phyloP scores from a whole-genome alignment of 148 eudicot genomes.

The Chenopodium quinoa region DNA sequence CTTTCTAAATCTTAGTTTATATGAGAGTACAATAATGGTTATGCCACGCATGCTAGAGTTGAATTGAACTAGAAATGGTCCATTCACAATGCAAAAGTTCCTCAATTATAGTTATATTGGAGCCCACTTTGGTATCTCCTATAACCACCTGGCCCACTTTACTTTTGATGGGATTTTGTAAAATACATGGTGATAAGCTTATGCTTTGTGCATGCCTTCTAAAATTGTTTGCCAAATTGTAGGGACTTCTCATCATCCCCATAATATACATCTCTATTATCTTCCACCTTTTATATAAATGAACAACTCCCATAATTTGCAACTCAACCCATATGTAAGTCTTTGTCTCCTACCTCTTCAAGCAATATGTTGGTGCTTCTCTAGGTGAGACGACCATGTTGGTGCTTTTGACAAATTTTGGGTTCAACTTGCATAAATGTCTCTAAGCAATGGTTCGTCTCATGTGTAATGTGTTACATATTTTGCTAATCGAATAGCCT shows the following conservation, averaged over 20 bases:
- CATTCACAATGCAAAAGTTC: background rate
- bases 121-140: conserved; percentile 7
- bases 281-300: background rate
- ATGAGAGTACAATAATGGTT: background rate
- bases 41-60: conserved; percentile 3
- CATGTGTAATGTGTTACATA: too few relatives aligned
- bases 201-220: conserved; percentile 7
- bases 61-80: conserved; percentile 4
- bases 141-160: background rate
- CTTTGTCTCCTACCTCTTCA: background rate
- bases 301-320: background rate
- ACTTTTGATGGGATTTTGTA: conserved; percentile 1
- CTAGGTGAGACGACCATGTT: too few relatives aligned
- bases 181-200: conserved; percentile 1
- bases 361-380: too few relatives aligned
- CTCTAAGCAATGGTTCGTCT: too few relatives aligned
- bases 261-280: background rate
- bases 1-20: background rate
- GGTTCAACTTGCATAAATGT: too few relatives aligned
- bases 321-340: background rate
- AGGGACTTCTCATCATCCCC: background rate
- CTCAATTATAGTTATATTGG: background rate
- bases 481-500: too few relatives aligned
- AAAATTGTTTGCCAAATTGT: background rate
- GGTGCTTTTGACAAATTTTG: too few relatives aligned